Conservation (phyloP, 2,329 filamentous ascomycete genomes). For the Apiospora kogelbergensis region DNA sequence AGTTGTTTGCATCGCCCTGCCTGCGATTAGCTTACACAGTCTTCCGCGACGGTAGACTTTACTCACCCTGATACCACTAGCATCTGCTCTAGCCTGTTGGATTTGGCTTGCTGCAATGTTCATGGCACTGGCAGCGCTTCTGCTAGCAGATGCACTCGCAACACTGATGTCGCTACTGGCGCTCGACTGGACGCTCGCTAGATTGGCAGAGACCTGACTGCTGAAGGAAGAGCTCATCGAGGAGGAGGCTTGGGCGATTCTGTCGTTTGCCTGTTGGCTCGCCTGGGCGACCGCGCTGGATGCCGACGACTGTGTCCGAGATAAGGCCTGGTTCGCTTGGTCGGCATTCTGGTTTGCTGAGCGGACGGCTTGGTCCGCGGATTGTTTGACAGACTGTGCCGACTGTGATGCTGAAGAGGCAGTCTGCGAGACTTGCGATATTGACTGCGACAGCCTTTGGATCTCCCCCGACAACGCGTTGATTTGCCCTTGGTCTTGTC, state of each 20-base stretch:
- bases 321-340: conserved; percentile 27
- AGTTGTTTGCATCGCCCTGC: conserved; percentile 23
- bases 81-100: background rate
- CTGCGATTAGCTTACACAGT: conserved; percentile 12
- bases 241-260: conserved; percentile 24
- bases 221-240: conserved; percentile 33
- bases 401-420: conserved; percentile 31
- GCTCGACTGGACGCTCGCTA: conserved; percentile 27
- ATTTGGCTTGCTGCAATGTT: conserved; percentile 34
- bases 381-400: conserved; percentile 28
- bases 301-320: conserved; percentile 30
- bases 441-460: conserved; percentile 28
- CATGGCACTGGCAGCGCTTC: conserved; percentile 55
- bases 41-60: no score
- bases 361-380: conserved; percentile 29
- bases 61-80: background rate
- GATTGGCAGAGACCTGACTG: conserved; percentile 26
- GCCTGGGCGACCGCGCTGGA: conserved; percentile 28
- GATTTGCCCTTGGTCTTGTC: conserved; percentile 29
- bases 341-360: conserved; percentile 28
- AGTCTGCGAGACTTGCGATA: conserved; percentile 31
- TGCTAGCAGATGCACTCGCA: conserved; percentile 53
- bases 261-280: conserved; percentile 23
- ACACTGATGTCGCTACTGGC: conserved; percentile 42
- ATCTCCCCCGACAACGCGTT: conserved; percentile 30